These are phyloP conservation scores for Metarhizium anisopliae DNA, from an alignment of 2,329 filamentous ascomycete species.

Conservation along the genomic window DNA sequence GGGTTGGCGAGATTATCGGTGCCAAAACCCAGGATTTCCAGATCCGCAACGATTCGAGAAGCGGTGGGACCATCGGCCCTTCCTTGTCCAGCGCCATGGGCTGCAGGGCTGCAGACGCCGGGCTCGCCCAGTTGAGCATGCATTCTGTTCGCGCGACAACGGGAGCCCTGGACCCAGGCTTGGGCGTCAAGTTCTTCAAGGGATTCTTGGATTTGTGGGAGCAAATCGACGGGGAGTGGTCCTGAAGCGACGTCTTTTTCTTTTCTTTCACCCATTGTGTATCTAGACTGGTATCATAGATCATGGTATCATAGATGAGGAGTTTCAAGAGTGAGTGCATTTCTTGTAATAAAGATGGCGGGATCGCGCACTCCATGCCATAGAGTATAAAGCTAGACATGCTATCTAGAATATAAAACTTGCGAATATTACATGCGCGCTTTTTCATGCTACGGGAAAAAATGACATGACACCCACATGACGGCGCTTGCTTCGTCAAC, in stretches of 20 bases:
- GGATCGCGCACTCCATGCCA: no score
- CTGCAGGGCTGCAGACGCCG: constrained; percentile 75
- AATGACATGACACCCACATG: constrained; percentile 10
- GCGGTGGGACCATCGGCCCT: constrained; percentile 90
- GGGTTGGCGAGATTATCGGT: constrained; percentile 66
- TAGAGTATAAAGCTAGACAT: neutral
- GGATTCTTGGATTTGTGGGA: constrained; percentile 84
- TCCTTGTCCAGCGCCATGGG: constrained; percentile 76
- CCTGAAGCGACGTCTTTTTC: constrained; percentile 9
- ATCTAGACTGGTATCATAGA: no score
- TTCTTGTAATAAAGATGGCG: no score
- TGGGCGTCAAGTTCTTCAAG: constrained; percentile 83
- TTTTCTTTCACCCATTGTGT: no score
- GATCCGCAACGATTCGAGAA: constrained; percentile 85
- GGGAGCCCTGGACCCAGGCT: constrained; percentile 73
- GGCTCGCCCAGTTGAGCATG: constrained; percentile 89
- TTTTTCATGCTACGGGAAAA: neutral
- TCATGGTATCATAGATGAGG: no score
- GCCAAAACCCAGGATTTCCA: constrained; percentile 79
- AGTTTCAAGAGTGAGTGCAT: no score
- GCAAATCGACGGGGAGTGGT: constrained; percentile 74
- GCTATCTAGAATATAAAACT: neutral
- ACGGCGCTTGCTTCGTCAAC: constrained; percentile 5
- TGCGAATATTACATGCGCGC: neutral
- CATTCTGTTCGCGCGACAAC: constrained; percentile 86